Evolutionary conservation across 2,329 filamentous ascomycete genomes (phyloP).

Genomic region (Bipolaris bicolor): DNA sequence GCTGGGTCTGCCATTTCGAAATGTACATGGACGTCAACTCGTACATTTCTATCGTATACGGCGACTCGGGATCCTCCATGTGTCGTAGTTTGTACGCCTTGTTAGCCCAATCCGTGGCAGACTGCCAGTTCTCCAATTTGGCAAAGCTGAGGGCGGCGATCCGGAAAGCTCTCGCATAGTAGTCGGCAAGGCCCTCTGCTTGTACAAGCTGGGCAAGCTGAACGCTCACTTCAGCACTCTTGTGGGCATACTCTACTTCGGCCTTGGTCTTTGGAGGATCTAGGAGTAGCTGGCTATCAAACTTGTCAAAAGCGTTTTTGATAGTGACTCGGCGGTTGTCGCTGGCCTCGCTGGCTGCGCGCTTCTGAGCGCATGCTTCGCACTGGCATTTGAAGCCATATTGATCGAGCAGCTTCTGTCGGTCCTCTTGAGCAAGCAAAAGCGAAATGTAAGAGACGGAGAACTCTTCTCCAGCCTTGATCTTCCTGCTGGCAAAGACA

Average conservation of each 20-base stretch:
- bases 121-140: slow-evolving; percentile 37
- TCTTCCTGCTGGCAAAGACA: slow-evolving; percentile 47
- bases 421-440: slow-evolving; percentile 34
- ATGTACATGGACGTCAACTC: slow-evolving; percentile 39
- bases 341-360: slow-evolving; percentile 25
- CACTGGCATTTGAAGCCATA: slow-evolving; percentile 50
- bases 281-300: slow-evolving; percentile 36
- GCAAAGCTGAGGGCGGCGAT: slow-evolving; percentile 41
- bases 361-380: slow-evolving; percentile 43
- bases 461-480: slow-evolving; percentile 51
- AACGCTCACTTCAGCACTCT: slow-evolving; percentile 36
- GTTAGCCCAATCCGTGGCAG: slow-evolving; percentile 40
- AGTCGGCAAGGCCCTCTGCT: slow-evolving; percentile 44
- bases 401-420: slow-evolving; percentile 41
- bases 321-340: slow-evolving; percentile 39
- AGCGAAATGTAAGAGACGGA: slow-evolving; percentile 49
- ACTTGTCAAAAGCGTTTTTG: slow-evolving; percentile 31
- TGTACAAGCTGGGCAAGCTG: slow-evolving; percentile 41
- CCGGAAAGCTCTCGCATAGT: slow-evolving; percentile 43
- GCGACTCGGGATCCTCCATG: slow-evolving; percentile 38
- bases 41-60: slow-evolving; percentile 38
- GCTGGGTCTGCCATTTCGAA: slow-evolving; percentile 36
- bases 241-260: slow-evolving; percentile 31
- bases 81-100: slow-evolving; percentile 38
- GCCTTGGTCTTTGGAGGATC: slow-evolving; percentile 26